Percentiles rank a stretch among this genome's conserved stretches.
These are phyloP conservation scores for Cardiospermum halicacabum DNA, from an alignment of 345 rosid species.

Conservation along the genomic window DNA sequence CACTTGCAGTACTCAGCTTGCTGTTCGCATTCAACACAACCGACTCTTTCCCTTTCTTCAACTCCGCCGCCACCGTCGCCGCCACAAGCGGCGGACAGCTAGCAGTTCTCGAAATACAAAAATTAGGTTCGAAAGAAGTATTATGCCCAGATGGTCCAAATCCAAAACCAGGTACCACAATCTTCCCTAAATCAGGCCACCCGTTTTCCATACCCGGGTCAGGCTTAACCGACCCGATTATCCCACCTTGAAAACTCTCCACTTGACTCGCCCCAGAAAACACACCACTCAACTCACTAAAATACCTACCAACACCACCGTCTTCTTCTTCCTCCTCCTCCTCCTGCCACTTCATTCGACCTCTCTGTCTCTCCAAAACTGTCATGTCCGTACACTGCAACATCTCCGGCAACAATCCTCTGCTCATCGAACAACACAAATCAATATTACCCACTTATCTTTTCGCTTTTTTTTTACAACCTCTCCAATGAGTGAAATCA, in stretches of 20 bases:
- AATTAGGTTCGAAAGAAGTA: constrained; percentile 28
- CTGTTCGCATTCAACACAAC: constrained; percentile 23
- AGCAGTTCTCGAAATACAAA: constrained; percentile 31
- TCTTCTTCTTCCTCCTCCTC: constrained; percentile 20
- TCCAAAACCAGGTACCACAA: constrained; percentile 18
- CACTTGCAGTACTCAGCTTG: constrained; percentile 18
- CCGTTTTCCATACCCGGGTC: constrained; percentile 41
- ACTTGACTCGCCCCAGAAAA: constrained; percentile 21
- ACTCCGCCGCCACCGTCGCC: constrained; percentile 16
- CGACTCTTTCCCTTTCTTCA: constrained; percentile 22
- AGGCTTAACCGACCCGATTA: constrained; percentile 28
- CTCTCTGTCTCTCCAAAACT: constrained; percentile 60
- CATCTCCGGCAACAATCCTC: constrained; percentile 30
- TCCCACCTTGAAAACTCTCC: constrained; percentile 27
- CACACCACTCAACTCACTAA: constrained; percentile 33
- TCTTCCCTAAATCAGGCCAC: constrained; percentile 30
- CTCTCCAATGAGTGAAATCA: too few relatives aligned
- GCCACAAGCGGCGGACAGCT: constrained; percentile 41
- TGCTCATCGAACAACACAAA: constrained; percentile 21
- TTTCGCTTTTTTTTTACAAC: too few relatives aligned
- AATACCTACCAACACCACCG: constrained; percentile 11
- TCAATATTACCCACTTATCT: neutral
- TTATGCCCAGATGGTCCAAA: constrained; percentile 31
- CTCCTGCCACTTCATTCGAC: constrained; percentile 38
- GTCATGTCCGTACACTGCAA: constrained; percentile 49